Conservation (phyloP, 345 rosid genomes). For the Brassica cretica region DNA sequence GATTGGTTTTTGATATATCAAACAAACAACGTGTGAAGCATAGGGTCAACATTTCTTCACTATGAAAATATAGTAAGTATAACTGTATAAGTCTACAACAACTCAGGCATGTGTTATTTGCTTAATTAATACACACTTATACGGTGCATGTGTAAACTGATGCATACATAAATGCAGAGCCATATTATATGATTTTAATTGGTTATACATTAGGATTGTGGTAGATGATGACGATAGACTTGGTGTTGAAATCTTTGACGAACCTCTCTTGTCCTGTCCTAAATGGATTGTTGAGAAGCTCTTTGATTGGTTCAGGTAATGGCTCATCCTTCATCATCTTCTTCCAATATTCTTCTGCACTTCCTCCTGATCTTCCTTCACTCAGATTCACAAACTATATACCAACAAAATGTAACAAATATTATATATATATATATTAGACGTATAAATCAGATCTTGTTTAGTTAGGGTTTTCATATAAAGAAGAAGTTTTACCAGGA, state of each 20-base stretch:
- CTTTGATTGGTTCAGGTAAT: slow-evolving; percentile 56
- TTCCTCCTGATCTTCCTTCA: slow-evolving; percentile 46
- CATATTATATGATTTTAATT: background rate
- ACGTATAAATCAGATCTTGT: slow-evolving; percentile 12
- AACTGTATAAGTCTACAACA: slow-evolving; percentile 8
- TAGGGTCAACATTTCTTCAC: background rate
- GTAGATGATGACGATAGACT: slow-evolving; percentile 38
- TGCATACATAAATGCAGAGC: slow-evolving; percentile 16
- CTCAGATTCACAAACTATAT: slow-evolving; percentile 42
- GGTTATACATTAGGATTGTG: slow-evolving; percentile 32
- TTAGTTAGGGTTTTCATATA: slow-evolving; percentile 19
- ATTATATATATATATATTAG: background rate
- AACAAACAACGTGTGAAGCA: background rate
- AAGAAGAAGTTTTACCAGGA: slow-evolving; percentile 25
- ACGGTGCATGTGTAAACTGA: slow-evolving; percentile 18
- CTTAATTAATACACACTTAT: background rate
- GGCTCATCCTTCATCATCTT: slow-evolving; percentile 57
- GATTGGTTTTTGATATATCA: background rate
- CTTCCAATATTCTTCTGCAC: slow-evolving; percentile 61
- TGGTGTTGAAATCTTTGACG: slow-evolving; percentile 27
- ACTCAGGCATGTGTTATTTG: slow-evolving; percentile 3
- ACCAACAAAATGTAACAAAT: background rate
- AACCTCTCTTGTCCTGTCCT: slow-evolving; percentile 28
- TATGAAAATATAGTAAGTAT: background rate
- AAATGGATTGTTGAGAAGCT: slow-evolving; percentile 42